phyloP scores from a whole-genome alignment of 768 basidiomycete species.

The Tylopilus vinaceipallidus region DNA sequence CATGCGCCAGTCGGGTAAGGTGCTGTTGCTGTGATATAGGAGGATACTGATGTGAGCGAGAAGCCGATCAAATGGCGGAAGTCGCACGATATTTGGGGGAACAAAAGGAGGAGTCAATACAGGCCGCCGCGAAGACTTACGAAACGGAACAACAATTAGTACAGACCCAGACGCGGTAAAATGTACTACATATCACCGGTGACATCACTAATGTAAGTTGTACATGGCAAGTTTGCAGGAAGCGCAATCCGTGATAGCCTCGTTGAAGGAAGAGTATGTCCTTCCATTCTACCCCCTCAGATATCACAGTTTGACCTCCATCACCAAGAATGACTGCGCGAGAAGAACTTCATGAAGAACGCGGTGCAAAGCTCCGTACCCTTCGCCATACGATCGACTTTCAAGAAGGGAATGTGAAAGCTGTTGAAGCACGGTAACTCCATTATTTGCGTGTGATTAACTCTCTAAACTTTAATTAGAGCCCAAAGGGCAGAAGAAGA shows the following conservation, averaged over 20 bases:
- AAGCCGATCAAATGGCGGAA: constrained; percentile 23
- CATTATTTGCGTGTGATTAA: neutral
- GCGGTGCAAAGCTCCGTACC: constrained; percentile 25
- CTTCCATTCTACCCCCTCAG: constrained; percentile 22
- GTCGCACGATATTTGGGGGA: constrained; percentile 25
- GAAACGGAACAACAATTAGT: constrained; percentile 29
- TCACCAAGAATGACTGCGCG: constrained; percentile 21
- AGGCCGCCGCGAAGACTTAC: constrained; percentile 18
- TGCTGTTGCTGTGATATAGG: neutral
- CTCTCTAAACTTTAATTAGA: constrained; percentile 18
- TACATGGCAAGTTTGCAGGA: constrained; percentile 25
- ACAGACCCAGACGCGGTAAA: constrained; percentile 24
- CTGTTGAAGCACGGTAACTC: constrained; percentile 26
- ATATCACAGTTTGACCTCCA: constrained; percentile 11
- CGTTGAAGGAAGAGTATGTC: constrained; percentile 32
- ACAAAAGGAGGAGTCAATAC: constrained; percentile 29
- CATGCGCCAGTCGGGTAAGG: constrained; percentile 28
- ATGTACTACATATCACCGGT: neutral
- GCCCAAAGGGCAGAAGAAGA: constrained; percentile 21
- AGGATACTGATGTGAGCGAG: constrained; percentile 14
- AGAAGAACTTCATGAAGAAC: constrained; percentile 25
- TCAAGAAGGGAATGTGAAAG: constrained; percentile 29
- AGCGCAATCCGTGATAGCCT: constrained; percentile 22
- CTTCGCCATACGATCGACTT: constrained; percentile 31
- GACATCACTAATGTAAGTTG: constrained; percentile 12